Conservation (phyloP, 768 basidiomycete genomes). For the Tremella yokohamensis region DNA sequence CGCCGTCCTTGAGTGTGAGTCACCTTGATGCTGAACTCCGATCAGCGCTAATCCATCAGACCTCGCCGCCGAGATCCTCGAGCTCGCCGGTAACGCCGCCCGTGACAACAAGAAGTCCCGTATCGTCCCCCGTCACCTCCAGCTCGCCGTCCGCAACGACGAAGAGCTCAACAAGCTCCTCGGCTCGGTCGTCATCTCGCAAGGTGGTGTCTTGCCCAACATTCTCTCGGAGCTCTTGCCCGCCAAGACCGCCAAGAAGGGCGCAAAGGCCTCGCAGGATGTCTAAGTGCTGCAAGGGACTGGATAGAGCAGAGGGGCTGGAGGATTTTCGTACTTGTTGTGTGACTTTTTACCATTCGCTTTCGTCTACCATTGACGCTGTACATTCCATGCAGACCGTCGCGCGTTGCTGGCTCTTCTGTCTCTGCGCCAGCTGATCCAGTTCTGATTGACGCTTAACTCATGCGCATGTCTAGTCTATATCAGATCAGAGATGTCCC, state of each 20-base stretch:
- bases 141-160: slow-evolving; percentile 86
- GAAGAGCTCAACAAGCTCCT: slow-evolving; percentile 79
- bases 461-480: no score
- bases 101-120: slow-evolving; percentile 84
- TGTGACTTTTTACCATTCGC: no score
- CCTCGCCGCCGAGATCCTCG: slow-evolving; percentile 86
- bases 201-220: slow-evolving; percentile 74
- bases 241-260: slow-evolving; percentile 51
- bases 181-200: slow-evolving; percentile 80
- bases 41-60: slow-evolving; percentile 53
- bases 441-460: no score
- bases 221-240: slow-evolving; percentile 66
- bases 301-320: no score
- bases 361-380: no score
- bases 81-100: slow-evolving; percentile 74
- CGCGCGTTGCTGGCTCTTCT: no score
- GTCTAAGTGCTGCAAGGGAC: slow-evolving; percentile 27
- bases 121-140: slow-evolving; percentile 89
- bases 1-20: slow-evolving; percentile 71
- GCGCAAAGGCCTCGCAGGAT: slow-evolving; percentile 48
- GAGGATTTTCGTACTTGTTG: no score
- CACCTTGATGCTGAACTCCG: neutral
- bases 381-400: no score
- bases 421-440: no score
- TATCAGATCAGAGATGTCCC: no score